These are phyloP conservation scores for Onygenales sp. DNA, from an alignment of 2,329 filamentous ascomycete species.

Conservation along the genomic window DNA sequence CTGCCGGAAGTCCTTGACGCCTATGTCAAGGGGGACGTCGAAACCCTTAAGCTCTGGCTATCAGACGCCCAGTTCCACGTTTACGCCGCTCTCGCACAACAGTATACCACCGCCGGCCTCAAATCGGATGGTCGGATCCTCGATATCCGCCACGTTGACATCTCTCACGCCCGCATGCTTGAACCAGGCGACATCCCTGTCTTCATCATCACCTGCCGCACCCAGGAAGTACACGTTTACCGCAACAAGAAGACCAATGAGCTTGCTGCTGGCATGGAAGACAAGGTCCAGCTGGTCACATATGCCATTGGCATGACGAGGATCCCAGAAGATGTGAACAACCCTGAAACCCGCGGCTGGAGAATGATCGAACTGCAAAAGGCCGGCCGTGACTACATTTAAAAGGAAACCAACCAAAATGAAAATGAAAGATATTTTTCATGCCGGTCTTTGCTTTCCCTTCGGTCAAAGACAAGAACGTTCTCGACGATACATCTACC, in stretches of 20 bases:
- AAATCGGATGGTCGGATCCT: constrained; percentile 92
- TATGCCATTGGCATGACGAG: constrained; percentile 96
- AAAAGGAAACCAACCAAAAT: constrained; percentile 19
- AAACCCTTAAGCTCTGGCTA: constrained; percentile 88
- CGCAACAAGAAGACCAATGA: constrained; percentile 81
- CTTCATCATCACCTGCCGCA: constrained; percentile 93
- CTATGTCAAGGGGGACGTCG: constrained; percentile 91
- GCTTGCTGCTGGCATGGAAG: constrained; percentile 94
- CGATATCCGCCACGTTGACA: constrained; percentile 90
- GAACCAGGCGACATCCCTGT: constrained; percentile 57
- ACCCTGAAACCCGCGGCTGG: constrained; percentile 94
- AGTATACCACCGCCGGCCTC: constrained; percentile 86
- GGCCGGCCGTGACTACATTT: constrained; percentile 84
- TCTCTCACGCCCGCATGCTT: constrained; percentile 37
- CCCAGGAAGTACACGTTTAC: constrained; percentile 97
- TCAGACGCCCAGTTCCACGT: constrained; percentile 94
- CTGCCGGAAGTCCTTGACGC: constrained; percentile 94
- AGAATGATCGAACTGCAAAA: constrained; percentile 97
- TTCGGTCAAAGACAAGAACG: background rate
- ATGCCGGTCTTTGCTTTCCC: background rate
- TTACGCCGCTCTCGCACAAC: constrained; percentile 91
- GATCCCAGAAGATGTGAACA: constrained; percentile 89
- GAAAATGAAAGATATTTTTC: background rate
- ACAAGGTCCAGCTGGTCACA: constrained; percentile 95
- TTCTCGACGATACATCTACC: background rate